Evolutionary conservation across 2,329 filamentous ascomycete genomes (phyloP), one percentile per base, ranked within the genome.

Genomic region (Colletotrichum sp.): DNA sequence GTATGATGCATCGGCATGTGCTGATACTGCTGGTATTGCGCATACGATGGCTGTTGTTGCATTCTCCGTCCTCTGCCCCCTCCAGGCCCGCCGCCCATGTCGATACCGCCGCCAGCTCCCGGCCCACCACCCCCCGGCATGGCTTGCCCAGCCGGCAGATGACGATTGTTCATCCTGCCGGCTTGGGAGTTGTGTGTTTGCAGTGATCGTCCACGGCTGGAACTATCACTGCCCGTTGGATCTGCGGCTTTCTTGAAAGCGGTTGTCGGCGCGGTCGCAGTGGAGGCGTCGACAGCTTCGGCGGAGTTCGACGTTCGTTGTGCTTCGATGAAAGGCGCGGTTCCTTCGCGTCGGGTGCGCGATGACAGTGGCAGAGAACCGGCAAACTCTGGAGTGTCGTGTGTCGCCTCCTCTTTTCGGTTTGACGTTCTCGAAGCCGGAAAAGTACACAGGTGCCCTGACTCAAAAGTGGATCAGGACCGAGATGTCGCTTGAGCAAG

Each of bases 81-180:
- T 39, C 80, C 81, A 28, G 77, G 77, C 21, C 77, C 84, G 30
- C 81, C 79, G 73, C 80, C 84, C 82, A 85, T 84, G 76, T 83
- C 83, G 59, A 78, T 81, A 69, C 79, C 80, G 39, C 75, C 77
- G 39, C 62, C 76, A 55, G 68, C 74, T 69, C 76, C 78, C 52
- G 65, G 76, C 70, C 77, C 80, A 79, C 81, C 81, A 69, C 82
- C 85, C 82, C 87, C 87, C 82, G 87, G 89, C 87, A 91, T 89
- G 85, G 89, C 89, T 87, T 93, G 92, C 90, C 93, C 93, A 91
- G 92, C 92, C 92, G 93, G 92, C 92, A 94, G 92, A 93, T 94
- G 92, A 90, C 89, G 90, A 87, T 89, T 89, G 88, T 92, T 94
- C 93, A 95, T 95, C 93, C 90, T 95, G 91, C 91, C 92, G 92